Conservation (phyloP, 305 asterid genomes). For the Fraxinus xanthoxyloides region DNA sequence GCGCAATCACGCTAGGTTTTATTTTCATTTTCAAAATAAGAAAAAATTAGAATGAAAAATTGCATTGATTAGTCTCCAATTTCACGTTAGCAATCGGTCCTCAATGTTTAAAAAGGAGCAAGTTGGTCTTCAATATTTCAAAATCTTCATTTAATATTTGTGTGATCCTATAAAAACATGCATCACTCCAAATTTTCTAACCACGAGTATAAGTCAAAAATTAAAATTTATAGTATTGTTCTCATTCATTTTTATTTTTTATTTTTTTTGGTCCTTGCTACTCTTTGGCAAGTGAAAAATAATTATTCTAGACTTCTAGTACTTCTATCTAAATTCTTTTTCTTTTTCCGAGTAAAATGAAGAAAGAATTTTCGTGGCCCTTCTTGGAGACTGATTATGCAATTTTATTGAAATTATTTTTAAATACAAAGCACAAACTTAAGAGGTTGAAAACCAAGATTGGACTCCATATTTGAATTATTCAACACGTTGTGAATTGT, state of each 20-base stretch:
- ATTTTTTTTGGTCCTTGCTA: too few relatives aligned
- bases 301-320: too few relatives aligned
- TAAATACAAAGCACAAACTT: neutral
- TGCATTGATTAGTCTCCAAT: neutral
- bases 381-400: neutral
- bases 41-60: neutral
- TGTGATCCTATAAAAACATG: neutral
- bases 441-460: neutral
- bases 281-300: too few relatives aligned
- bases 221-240: neutral
- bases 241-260: neutral
- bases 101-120: neutral
- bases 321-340: neutral
- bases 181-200: neutral
- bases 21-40: neutral
- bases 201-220: neutral
- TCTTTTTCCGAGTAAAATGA: neutral
- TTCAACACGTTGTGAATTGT: neutral
- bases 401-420: neutral
- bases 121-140: neutral
- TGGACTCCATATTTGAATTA: neutral
- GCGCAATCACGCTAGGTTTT: neutral
- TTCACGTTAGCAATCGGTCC: neutral
- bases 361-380: neutral
- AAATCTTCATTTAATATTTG: neutral